A percentile compares a stretch with the other conserved stretches of the same genome.
Evolutionary conservation across 164 flowering plant species (phyloP).

Genomic region (Taxillus chinensis): DNA sequence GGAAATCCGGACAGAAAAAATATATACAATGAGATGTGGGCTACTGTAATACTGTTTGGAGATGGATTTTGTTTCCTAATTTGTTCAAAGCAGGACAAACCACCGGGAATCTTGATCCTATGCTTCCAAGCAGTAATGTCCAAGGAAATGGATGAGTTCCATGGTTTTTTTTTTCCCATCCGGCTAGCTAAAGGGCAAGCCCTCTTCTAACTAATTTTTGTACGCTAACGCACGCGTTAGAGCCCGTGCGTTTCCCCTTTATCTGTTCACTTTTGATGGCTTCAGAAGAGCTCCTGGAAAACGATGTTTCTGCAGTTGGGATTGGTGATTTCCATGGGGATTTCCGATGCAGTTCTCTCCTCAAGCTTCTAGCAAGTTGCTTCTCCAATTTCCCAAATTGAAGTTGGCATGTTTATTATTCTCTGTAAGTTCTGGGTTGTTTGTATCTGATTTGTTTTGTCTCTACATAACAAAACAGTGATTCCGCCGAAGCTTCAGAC

Average conservation of each 20-base stretch:
- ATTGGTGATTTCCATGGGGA: slow-evolving; percentile 5
- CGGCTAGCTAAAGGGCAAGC: slow-evolving; percentile 12
- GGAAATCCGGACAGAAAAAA: slow-evolving; percentile 14
- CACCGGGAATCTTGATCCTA: slow-evolving; percentile 35
- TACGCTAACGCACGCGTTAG: slow-evolving; percentile 25
- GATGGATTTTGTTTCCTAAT: slow-evolving; percentile 7
- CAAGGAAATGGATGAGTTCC: slow-evolving; percentile 3
- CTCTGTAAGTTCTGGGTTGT: slow-evolving; percentile 12
- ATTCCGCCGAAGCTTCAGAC: background rate
- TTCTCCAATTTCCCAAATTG: slow-evolving; percentile 8
- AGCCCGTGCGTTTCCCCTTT: slow-evolving; percentile 24
- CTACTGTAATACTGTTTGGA: slow-evolving; percentile 14
- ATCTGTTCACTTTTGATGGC: slow-evolving; percentile 14
- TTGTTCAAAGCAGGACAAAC: slow-evolving; percentile 24
- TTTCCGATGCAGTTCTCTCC: slow-evolving; percentile 6
- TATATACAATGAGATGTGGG: slow-evolving; percentile 4
- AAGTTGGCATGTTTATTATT: slow-evolving; percentile 3
- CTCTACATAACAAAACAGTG: background rate
- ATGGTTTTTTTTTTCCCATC: slow-evolving; percentile 4
- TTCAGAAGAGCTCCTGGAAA: slow-evolving; percentile 7
- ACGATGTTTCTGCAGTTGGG: slow-evolving; percentile 12
- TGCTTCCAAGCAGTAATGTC: slow-evolving; percentile 26
- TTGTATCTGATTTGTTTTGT: background rate
- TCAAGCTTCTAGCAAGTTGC: slow-evolving; percentile 1
- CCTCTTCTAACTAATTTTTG: slow-evolving; percentile 21